Percentiles rank a stretch among this genome's conserved stretches.
Evolutionary conservation across 352 stramenopile genomes (phyloP).

Genomic region (Pythium periplocum): DNA sequence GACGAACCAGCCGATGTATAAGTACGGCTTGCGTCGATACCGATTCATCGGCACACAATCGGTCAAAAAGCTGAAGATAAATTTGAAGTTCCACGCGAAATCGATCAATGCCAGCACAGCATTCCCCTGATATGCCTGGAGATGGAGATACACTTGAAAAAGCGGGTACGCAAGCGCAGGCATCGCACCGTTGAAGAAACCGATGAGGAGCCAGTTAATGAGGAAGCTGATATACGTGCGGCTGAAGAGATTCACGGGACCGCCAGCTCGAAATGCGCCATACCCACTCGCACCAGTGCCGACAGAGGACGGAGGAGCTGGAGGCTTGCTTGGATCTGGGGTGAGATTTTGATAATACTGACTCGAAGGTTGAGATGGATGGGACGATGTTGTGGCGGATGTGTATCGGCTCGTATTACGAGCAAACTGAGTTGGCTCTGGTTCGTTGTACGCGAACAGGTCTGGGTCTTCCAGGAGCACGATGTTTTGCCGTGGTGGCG

Average conservation of each 20-base stretch:
- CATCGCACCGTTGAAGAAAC: slow-evolving; percentile 2
- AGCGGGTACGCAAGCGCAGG: background rate
- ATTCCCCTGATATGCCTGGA: background rate
- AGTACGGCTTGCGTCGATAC: slow-evolving; percentile 10
- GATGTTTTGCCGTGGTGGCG: background rate
- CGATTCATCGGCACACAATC: slow-evolving; percentile 10
- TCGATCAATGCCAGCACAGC: background rate
- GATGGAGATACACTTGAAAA: background rate
- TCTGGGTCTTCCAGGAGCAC: background rate
- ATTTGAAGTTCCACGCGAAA: slow-evolving; percentile 6
- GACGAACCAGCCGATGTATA: slow-evolving; percentile 11
- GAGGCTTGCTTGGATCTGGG: too few relatives aligned
- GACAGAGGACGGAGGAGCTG: background rate
- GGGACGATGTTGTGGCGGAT: too few relatives aligned
- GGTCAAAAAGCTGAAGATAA: slow-evolving; percentile 6
- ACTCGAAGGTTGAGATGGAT: too few relatives aligned
- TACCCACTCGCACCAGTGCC: background rate
- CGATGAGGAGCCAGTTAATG: slow-evolving; percentile 3
- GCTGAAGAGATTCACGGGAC: background rate
- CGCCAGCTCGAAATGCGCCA: slow-evolving; percentile 5
- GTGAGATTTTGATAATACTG: too few relatives aligned
- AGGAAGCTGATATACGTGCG: slow-evolving; percentile 1
- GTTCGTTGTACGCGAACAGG: background rate
- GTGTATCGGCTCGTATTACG: background rate
- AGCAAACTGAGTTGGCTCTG: too few relatives aligned